Base-by-base conservation (phyloP, 768 basidiomycete species). In the Cyclocybe cylindracea region DNA sequence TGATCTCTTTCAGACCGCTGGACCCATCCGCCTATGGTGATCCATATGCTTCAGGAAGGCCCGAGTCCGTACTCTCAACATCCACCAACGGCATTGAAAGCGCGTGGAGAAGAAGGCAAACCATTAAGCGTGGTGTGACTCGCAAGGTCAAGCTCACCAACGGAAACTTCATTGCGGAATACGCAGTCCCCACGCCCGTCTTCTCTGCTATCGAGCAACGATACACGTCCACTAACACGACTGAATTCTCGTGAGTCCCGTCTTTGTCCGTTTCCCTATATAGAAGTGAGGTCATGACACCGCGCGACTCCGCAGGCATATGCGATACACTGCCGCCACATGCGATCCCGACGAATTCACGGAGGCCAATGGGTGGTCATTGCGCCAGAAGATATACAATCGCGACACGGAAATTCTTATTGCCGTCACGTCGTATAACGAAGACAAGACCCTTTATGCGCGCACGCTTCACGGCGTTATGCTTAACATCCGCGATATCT, bases 401-500 rank as follows among this genome's bases (percentile, higher is more conserved):
- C 89, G 96, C 50, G 82, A 90, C 57, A 98, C 96, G 1, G 96
- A 98, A 57, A 68, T 98, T 6, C 80, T 98, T 19, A 96, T 98
- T 61, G 95, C 94, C 8, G 91, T 98, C 56, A 97, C 93, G 5
- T 91, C 87, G 3, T 94, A 93, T 74, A 93, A 94, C 56, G 92
- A 94, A 68, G 91, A 94, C 80, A 94, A 93, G 76, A 86, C 84
- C 5, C 81, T 93, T n/a, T 91, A 93, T 63, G 84, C 91, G 24
- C 86, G 89, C 57, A 98, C 96, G 0, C 77, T 98, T 37, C 96
- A 98, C 64, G 91, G 91, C 56, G 88, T 98, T 62, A 98, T 98
- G 95, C 70, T 96, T 56, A 98, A 99, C 70, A 96, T 98, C 55
- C 89, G 95, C 58, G 90, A 98, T 61, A 98, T 98, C 59, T 95